phyloP scores from a whole-genome alignment of 192 early-diverging fungal species.

The Podila minutissima region DNA sequence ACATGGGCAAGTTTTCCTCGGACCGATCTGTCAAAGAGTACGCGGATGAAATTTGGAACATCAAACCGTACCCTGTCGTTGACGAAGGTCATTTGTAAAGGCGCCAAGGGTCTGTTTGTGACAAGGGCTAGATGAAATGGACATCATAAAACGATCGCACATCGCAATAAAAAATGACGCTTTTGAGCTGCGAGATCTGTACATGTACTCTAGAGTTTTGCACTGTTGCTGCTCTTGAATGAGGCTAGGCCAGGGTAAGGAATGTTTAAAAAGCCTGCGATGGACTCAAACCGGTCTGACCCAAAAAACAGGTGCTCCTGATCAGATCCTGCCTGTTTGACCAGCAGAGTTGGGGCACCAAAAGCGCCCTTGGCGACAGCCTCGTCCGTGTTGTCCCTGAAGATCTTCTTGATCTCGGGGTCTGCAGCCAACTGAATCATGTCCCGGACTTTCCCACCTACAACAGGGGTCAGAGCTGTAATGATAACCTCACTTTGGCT shows the following conservation, averaged over 20 bases:
- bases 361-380: conserved; percentile 56
- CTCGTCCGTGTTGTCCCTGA: conserved; percentile 54
- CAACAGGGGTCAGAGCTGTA: conserved; percentile 15
- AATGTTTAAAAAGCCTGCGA: conserved; percentile 33
- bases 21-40: conserved; percentile 93
- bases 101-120: no score
- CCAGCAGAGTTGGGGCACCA: conserved; percentile 63
- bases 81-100: conserved; percentile 37
- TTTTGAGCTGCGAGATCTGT: no score
- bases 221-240: not conserved
- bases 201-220: no score
- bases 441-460: conserved; percentile 10
- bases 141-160: no score
- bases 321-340: conserved; percentile 29
- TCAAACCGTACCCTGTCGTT: conserved; percentile 62
- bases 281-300: conserved; percentile 62
- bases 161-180: no score
- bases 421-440: conserved; percentile 19
- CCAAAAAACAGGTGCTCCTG: conserved; percentile 67
- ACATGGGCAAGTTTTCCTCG: conserved; percentile 96
- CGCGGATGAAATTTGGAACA: conserved; percentile 92
- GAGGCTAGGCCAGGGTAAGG: conserved; percentile 28
- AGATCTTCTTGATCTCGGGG: conserved; percentile 31
- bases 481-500: conserved; percentile 28
- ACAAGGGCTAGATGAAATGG: no score